Percentiles rank a stretch among this genome's conserved stretches.
Evolutionary conservation across 2,329 filamentous ascomycete species (phyloP).

Genomic region (Clathrospora elynae): DNA sequence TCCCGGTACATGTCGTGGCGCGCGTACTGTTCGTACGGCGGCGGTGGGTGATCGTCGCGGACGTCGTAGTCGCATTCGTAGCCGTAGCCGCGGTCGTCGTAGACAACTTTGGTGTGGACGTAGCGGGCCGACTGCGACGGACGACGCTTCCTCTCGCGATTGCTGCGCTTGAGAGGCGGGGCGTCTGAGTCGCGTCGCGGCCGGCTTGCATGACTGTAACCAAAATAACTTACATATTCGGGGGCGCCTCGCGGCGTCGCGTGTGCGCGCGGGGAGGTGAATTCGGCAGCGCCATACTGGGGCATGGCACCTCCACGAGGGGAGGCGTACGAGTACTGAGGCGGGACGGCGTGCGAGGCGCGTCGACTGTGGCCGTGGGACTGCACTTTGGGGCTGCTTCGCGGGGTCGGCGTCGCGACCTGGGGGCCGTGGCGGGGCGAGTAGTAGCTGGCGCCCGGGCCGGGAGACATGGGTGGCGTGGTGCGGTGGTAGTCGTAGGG

Average conservation of each 20-base stretch:
- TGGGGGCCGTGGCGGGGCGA: constrained; percentile 58
- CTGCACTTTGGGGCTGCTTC: constrained; percentile 53
- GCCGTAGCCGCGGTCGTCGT: constrained; percentile 57
- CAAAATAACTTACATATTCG: constrained; percentile 68
- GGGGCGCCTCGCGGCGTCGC: constrained; percentile 61
- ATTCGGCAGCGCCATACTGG: constrained; percentile 51
- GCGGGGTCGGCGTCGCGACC: constrained; percentile 56
- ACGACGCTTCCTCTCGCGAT: constrained; percentile 55
- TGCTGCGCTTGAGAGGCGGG: constrained; percentile 47
- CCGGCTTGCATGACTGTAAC: constrained; percentile 54
- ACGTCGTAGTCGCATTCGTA: constrained; percentile 54
- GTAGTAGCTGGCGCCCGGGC: constrained; percentile 55
- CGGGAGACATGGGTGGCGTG: constrained; percentile 55
- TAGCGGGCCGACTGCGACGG: constrained; percentile 58
- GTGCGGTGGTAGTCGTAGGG: constrained; percentile 44
- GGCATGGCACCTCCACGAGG: constrained; percentile 47
- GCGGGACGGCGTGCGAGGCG: constrained; percentile 57
- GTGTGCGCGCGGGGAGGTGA: constrained; percentile 44
- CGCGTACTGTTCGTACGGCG: constrained; percentile 56
- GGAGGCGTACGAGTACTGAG: constrained; percentile 51
- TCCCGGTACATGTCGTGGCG: constrained; percentile 61
- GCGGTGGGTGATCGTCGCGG: constrained; percentile 55
- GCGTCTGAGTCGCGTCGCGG: constrained; percentile 47
- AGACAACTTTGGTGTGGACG: constrained; percentile 62
- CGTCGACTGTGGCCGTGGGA: constrained; percentile 58